Base-by-base conservation (phyloP, 2,329 filamentous ascomycete species). In the Elsinoe fawcettii region DNA sequence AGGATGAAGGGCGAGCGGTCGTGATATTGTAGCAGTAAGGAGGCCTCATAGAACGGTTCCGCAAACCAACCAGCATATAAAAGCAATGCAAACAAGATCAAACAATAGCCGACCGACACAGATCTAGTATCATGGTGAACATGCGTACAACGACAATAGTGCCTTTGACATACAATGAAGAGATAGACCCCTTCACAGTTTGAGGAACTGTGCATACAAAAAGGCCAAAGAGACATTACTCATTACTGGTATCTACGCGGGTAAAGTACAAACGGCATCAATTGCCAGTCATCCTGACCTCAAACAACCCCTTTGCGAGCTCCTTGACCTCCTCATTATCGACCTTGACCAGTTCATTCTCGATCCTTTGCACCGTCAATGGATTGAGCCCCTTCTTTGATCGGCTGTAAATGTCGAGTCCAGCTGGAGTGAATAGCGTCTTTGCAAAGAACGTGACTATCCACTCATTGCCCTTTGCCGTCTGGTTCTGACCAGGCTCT, bases 401-500 rank as follows among this genome's bases (percentile, higher is more conserved):
- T 63, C 86, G 78, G 46, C 82, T 84, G 70, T 92, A 93, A 8
- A 95, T 71, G 71, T 95, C 90, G 27, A 95, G 66, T 0, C 90
- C 90, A 58, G 89, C 87, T 61, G 86, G 86, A 5, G 89, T 93
- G 64, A 95, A 95, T 44, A 91, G 63, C 22, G 88, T 95, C 66
- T 87, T 85, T 61, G 85, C 84, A 70, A 95, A 95, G 78, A 86
- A 92, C 3, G 88, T 95, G 12, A 95, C 87, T 1, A 81, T 83
- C 87, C 88, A 95, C 32, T 73, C 63, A 79, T 68, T 69, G 37
- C 34, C 27, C 22, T 55, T 34, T 44, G 41, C 23, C 39, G 59
- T 36, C 18, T 44, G 18, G 32, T 32, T 63, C 49, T 53, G 49
- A 2, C 34, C 34, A 11, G 49, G 34, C 32, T 53, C 49, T 7